These are phyloP conservation scores for Amylostereum areolatum DNA, from an alignment of 1,284 basidiomycete genomes.

Conservation along the genomic window DNA sequence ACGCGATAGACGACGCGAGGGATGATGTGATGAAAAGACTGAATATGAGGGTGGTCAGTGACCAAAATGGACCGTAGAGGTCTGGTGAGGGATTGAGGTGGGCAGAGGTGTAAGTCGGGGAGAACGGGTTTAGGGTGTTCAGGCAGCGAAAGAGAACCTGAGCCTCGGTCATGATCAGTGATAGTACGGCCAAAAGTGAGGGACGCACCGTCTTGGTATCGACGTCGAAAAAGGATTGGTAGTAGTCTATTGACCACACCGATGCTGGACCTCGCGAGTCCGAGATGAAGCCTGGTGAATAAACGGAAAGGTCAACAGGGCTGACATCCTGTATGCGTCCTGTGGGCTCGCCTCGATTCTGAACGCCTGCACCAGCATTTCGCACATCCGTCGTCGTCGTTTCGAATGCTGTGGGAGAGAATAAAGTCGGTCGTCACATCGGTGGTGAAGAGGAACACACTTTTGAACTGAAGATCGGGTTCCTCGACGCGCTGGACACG, in stretches of 20 bases:
- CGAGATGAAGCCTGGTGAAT: constrained; percentile 32
- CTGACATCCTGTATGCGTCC: neutral
- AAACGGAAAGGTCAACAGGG: neutral
- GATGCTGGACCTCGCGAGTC: constrained; percentile 35
- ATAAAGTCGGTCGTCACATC: constrained; percentile 32
- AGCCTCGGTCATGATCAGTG: neutral
- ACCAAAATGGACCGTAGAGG: constrained; percentile 93
- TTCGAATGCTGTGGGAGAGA: neutral
- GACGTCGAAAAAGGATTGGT: constrained; percentile 76
- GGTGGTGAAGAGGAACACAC: constrained; percentile 18
- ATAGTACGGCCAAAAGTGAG: neutral
- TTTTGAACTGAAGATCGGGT: constrained; percentile 63
- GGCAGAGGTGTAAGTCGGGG: constrained; percentile 48
- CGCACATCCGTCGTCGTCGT: neutral
- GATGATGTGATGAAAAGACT: constrained; percentile 88
- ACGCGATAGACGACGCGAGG: constrained; percentile 76
- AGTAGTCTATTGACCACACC: constrained; percentile 77
- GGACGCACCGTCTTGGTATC: constrained; percentile 62
- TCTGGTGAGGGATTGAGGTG: constrained; percentile 64
- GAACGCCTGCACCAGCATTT: neutral
- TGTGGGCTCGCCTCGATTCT: neutral
- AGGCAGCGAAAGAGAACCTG: constrained; percentile 69
- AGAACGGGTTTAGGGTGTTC: constrained; percentile 62
- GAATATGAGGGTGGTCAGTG: constrained; percentile 88
- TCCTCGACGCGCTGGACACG: constrained; percentile 45